These are phyloP conservation scores for Heterobasidion parviporum DNA, from an alignment of 1,284 basidiomycete species.

Conservation along the genomic window DNA sequence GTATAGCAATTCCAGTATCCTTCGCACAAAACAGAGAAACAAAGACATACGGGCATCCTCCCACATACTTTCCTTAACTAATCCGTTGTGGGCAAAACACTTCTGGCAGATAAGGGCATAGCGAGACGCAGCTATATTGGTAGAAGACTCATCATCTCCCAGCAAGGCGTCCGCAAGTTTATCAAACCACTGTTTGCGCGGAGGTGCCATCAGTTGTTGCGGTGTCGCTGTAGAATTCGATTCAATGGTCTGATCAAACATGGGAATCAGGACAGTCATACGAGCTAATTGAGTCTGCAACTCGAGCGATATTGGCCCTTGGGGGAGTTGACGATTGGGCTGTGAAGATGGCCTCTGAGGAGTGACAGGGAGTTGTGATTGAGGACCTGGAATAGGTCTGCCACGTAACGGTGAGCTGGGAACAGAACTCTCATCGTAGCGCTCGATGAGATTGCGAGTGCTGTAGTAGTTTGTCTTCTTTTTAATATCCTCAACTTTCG, in stretches of 20 bases:
- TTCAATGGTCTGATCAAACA: not conserved
- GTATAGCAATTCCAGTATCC: not conserved
- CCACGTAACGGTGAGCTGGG: constrained; percentile 24
- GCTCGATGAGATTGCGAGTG: constrained; percentile 84
- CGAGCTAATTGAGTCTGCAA: constrained; percentile 31
- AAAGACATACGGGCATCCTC: constrained; percentile 74
- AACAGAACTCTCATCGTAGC: constrained; percentile 67
- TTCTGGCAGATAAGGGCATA: constrained; percentile 94
- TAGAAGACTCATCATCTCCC: constrained; percentile 69
- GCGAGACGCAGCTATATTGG: constrained; percentile 43
- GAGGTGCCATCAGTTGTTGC: constrained; percentile 39
- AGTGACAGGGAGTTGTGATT: constrained; percentile 11
- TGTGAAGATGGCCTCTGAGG: constrained; percentile 17
- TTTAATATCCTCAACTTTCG: constrained; percentile 94
- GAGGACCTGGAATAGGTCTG: constrained; percentile 7
- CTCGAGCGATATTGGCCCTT: constrained; percentile 18
- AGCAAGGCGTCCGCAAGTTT: constrained; percentile 81
- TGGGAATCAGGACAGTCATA: constrained; percentile 12
- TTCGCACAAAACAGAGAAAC: not conserved
- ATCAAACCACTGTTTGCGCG: constrained; percentile 82
- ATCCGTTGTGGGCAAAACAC: constrained; percentile 91
- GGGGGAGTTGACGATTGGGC: constrained; percentile 12
- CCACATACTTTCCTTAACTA: constrained; percentile 86
- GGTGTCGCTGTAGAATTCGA: constrained; percentile 20
- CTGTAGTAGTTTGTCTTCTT: constrained; percentile 94